phyloP scores from a whole-genome alignment of 2,329 filamentous ascomycete species.

The Aureobasidium uvarum region DNA sequence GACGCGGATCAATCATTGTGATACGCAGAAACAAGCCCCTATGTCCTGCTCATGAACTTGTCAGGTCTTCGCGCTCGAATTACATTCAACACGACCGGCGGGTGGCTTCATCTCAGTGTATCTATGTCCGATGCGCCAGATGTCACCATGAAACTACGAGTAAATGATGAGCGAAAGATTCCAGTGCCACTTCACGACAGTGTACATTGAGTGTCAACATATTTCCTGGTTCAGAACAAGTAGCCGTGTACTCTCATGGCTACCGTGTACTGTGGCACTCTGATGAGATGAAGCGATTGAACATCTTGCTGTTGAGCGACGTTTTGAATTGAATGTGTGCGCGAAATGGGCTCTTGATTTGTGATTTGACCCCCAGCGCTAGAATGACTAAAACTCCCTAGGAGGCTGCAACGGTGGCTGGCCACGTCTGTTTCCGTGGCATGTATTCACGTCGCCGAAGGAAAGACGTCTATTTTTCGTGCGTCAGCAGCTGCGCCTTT shows the following conservation, averaged over 20 bases:
- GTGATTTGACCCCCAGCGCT: not conserved
- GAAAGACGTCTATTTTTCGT: not conserved
- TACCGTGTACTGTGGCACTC: not conserved
- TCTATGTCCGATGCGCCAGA: not conserved
- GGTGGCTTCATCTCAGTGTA: not conserved
- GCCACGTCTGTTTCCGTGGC: not conserved
- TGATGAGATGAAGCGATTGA: not conserved
- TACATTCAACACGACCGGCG: not conserved
- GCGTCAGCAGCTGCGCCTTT: slow-evolving; percentile 15
- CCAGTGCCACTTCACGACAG: not conserved
- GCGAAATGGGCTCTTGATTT: not conserved
- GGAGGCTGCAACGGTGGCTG: not conserved
- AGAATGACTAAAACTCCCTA: not conserved
- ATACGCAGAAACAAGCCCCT: not conserved
- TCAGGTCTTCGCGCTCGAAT: not conserved
- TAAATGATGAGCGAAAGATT: not conserved
- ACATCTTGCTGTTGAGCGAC: not conserved
- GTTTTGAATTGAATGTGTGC: not conserved
- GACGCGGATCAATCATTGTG: not conserved
- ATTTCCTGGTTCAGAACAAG: not conserved
- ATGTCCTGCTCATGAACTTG: not conserved
- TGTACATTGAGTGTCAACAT: not conserved
- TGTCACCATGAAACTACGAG: not conserved
- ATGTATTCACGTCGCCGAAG: not conserved
- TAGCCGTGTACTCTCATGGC: not conserved